Conservation (phyloP, 257 asterid genomes). For the Salvia miltiorrhiza region DNA sequence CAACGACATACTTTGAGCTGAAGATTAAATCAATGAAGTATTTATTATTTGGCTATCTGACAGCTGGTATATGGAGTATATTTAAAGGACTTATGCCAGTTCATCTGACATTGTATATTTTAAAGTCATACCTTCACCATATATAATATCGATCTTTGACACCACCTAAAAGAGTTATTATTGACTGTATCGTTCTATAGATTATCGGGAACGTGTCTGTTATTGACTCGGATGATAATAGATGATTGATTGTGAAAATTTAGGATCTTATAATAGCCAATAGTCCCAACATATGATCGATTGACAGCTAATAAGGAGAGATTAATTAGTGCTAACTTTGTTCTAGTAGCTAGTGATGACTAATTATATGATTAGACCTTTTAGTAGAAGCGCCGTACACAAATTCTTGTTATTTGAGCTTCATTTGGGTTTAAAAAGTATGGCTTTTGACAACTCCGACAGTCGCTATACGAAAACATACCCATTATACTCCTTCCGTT, state of each 20-base stretch:
- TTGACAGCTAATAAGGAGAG: conserved; percentile 4
- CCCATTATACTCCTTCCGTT: too few species aligned
- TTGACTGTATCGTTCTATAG: not conserved
- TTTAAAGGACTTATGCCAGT: not conserved
- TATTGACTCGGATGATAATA: not conserved
- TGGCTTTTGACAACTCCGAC: conserved; percentile 7
- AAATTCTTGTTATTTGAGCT: conserved; percentile 1
- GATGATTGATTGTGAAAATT: not conserved
- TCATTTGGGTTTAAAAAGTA: too few species aligned
- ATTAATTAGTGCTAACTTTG: not conserved
- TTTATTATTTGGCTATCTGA: not conserved
- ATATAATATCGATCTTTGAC: not conserved
- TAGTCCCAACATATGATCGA: not conserved
- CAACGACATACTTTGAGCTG: not conserved
- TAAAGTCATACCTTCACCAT: not conserved
- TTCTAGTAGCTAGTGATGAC: not conserved
- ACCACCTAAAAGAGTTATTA: not conserved
- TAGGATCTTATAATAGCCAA: not conserved
- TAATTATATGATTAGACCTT: not conserved
- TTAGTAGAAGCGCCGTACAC: not conserved
- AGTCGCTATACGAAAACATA: not conserved
- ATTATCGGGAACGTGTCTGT: not conserved
- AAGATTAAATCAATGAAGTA: not conserved
- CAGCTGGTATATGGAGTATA: not conserved
- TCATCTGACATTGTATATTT: not conserved